Evolutionary conservation across 139 green algal species (phyloP), one percentile per base, ranked within the genome.

Genomic region (Dunaliella sp.): DNA sequence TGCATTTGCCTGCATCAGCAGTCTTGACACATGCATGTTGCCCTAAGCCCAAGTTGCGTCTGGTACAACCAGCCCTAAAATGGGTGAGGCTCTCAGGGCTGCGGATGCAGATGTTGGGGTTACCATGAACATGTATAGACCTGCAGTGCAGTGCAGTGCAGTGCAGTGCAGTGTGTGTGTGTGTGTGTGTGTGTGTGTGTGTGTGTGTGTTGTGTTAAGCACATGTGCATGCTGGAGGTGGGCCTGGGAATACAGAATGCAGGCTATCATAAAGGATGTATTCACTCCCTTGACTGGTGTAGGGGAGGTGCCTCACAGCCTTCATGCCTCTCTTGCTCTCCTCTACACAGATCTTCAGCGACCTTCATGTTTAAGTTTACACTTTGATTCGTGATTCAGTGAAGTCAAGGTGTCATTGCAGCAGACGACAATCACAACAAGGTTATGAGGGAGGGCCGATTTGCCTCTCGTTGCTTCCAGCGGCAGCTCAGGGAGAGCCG

Each of bases 41-140:
- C n/a, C n/a, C n/a, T n/a, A 65, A 16, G 48, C 48, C 48, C 48
- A 65, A 16, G 48, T 26, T 65, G 48, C 48, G 16, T 65, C 48
- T 65, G 48, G 48, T 65, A 65, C 48, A 65, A 16, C 48, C 7
- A 65, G 48, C 48, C 48, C 48, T 16, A 65, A 16, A 7, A 65
- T 16, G 16, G 48, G 48, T 65, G 48, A 65, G 7, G 48, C 48
- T 65, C 48, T 65, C 16, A 65, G 16, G 16, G 48, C 48, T 65
- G 48, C 48, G 16, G 7, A 65, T 16, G 88, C 88, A 3, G 80
- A 77, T 34, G 84, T 83, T 0, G 88, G 88, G 0, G 88, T 85
- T 28, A 87, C 37, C n/a, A 90, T 2, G 58, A 87, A 88, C 28
- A 90, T 2, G 3, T 83, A 81, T 31, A 88, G 35, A 0, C 88